These are phyloP conservation scores for Adenanthera pavonina DNA, from an alignment of 306 rosid genomes.

Conservation along the genomic window DNA sequence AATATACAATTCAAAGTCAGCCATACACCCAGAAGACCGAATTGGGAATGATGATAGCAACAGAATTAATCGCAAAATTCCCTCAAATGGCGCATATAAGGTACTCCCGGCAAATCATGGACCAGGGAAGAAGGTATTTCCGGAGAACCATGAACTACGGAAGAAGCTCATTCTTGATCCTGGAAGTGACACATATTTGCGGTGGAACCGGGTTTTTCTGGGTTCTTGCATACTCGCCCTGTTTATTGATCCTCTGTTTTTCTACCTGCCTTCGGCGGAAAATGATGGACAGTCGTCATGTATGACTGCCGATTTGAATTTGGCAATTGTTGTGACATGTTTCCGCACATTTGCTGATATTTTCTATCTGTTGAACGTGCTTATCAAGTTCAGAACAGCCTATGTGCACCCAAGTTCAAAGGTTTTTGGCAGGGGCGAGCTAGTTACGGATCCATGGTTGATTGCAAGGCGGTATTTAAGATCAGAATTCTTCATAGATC, in stretches of 20 bases:
- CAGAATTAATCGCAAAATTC: conserved; percentile 32
- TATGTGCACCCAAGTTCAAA: conserved; percentile 79
- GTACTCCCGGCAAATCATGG: conserved; percentile 56
- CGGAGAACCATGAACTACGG: conserved; percentile 51
- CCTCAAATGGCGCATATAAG: conserved; percentile 52
- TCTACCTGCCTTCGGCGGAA: conserved; percentile 72
- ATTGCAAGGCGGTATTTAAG: conserved; percentile 72
- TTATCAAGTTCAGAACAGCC: conserved; percentile 81
- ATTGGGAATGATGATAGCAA: conserved; percentile 39
- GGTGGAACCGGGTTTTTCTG: conserved; percentile 79
- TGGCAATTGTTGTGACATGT: conserved; percentile 74
- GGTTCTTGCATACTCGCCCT: conserved; percentile 71
- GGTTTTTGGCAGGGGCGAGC: conserved; percentile 90
- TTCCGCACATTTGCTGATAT: conserved; percentile 81
- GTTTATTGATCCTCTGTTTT: conserved; percentile 86
- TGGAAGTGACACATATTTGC: conserved; percentile 69
- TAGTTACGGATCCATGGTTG: conserved; percentile 70
- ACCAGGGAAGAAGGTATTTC: conserved; percentile 55
- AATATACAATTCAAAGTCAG: conserved; percentile 34
- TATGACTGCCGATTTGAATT: conserved; percentile 67
- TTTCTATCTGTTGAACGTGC: conserved; percentile 69
- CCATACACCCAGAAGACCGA: conserved; percentile 43
- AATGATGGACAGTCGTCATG: conserved; percentile 57
- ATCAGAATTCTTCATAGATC: conserved; percentile 80
- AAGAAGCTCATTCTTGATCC: conserved; percentile 77